phyloP scores from a whole-genome alignment of 2,329 filamentous ascomycete genomes.

The Fusarium secorum region DNA sequence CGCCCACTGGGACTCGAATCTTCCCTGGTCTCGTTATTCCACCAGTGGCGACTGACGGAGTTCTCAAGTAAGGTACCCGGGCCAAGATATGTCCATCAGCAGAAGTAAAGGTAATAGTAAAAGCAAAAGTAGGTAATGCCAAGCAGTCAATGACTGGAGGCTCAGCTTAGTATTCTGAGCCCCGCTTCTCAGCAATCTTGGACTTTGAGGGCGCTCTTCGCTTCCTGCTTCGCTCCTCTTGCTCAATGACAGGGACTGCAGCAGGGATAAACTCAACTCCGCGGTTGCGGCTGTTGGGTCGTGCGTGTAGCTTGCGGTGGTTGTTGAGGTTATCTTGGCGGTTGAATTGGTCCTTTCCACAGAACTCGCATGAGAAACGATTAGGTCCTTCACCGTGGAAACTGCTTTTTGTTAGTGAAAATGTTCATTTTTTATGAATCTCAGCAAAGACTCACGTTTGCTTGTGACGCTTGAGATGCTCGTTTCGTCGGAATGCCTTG shows the following conservation, averaged over 20 bases:
- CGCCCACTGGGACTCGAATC: constrained; percentile 18
- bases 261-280: constrained; percentile 52
- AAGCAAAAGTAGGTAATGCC: background rate
- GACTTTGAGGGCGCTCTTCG: constrained; percentile 50
- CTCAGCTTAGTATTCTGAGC: constrained; percentile 44
- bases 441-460: constrained; percentile 54
- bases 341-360: constrained; percentile 53
- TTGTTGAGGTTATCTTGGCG: constrained; percentile 54
- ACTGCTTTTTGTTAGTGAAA: constrained; percentile 17
- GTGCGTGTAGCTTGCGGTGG: constrained; percentile 52
- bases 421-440: background rate
- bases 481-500: constrained; percentile 60
- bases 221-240: constrained; percentile 52
- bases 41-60: constrained; percentile 9
- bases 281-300: constrained; percentile 51
- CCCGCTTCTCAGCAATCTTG: constrained; percentile 46
- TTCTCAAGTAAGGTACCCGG: constrained; percentile 39
- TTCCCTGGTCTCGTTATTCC: constrained; percentile 12
- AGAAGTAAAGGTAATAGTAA: background rate
- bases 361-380: constrained; percentile 53
- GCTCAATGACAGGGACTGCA: constrained; percentile 51
- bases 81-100: background rate
- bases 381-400: constrained; percentile 52
- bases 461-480: constrained; percentile 65
- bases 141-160: background rate